Percentiles rank a stretch among this genome's conserved stretches.
Evolutionary conservation across 257 asterid genomes (phyloP).

Genomic region (Ophiorrhiza pumila): DNA sequence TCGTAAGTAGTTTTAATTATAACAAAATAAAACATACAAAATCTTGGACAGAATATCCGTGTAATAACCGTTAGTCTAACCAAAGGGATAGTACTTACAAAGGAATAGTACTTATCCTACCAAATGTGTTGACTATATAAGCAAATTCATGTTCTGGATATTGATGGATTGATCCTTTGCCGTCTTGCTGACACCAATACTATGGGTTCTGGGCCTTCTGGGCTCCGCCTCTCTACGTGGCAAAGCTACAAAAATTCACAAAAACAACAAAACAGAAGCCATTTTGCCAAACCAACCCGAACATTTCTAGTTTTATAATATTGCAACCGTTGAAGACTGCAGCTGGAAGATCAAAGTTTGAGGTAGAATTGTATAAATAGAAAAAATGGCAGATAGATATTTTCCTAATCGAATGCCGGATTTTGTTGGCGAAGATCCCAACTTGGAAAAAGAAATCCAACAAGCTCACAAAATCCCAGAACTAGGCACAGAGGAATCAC

Average conservation of each 20-base stretch:
- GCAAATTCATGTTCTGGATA: too few species aligned
- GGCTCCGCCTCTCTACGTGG: neutral
- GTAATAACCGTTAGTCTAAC: too few species aligned
- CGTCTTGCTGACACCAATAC: neutral
- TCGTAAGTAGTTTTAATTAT: too few species aligned
- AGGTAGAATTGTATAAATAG: neutral
- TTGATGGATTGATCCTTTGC: too few species aligned
- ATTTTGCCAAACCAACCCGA: neutral
- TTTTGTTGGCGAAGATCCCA: constrained; percentile 48
- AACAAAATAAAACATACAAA: too few species aligned
- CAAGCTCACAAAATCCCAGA: constrained; percentile 12
- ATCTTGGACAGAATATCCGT: too few species aligned
- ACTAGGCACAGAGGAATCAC: constrained; percentile 51
- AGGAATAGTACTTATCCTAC: too few species aligned
- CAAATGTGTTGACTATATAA: too few species aligned
- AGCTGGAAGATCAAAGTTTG: neutral
- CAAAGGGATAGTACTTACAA: too few species aligned
- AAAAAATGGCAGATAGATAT: constrained; percentile 55
- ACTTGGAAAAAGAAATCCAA: constrained; percentile 19
- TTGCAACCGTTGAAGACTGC: too few species aligned
- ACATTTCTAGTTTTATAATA: neutral
- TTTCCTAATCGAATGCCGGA: constrained; percentile 63
- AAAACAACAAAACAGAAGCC: neutral
- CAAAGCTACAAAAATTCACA: neutral
- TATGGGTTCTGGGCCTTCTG: neutral